phyloP scores from a whole-genome alignment of 345 rosid genomes.

The Gossypium herbaceum region DNA sequence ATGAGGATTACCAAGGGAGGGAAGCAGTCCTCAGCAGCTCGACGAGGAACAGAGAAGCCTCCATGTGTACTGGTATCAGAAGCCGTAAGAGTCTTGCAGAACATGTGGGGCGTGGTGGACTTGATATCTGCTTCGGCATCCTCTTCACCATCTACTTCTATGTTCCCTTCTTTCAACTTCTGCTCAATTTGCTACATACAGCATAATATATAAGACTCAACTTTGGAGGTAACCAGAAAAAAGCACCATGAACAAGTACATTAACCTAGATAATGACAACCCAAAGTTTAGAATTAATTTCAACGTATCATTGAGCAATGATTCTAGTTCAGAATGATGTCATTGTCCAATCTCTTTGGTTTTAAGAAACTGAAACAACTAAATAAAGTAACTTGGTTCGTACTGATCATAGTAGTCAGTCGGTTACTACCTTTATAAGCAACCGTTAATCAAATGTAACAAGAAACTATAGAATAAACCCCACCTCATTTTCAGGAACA shows the following conservation, averaged over 20 bases:
- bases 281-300: not conserved
- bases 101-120: conserved; percentile 88
- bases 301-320: not conserved
- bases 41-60: conserved; percentile 96
- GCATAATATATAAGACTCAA: not conserved
- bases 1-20: conserved; percentile 74
- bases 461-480: conserved; percentile 21
- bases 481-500: conserved; percentile 74
- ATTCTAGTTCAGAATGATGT: not conserved
- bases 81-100: conserved; percentile 98
- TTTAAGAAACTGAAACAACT: not conserved
- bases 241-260: not conserved
- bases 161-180: conserved; percentile 44
- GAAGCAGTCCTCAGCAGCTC: conserved; percentile 99
- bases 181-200: conserved; percentile 43
- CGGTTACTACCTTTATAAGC: not conserved
- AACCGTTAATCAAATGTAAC: conserved; percentile 3
- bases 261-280: not conserved
- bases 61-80: conserved; percentile 99
- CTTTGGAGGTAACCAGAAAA: not conserved
- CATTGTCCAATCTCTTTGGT: not conserved
- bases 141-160: conserved; percentile 56
- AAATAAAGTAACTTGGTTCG: not conserved
- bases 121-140: conserved; percentile 54
- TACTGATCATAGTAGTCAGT: not conserved